phyloP scores from a whole-genome alignment of 768 basidiomycete genomes.

The Mycena sanguinolenta region DNA sequence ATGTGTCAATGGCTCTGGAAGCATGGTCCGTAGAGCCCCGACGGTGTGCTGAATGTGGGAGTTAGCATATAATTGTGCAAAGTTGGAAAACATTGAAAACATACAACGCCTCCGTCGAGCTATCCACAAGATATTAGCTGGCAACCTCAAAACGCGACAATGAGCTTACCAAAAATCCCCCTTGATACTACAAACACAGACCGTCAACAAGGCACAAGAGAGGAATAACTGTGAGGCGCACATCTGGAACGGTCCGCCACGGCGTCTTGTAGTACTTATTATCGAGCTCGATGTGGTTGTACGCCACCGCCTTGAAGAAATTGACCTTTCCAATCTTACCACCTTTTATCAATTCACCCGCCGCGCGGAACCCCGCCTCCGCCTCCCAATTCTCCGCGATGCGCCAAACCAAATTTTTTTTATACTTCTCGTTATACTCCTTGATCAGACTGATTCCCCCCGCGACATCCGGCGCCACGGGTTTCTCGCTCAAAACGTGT shows the following conservation, averaged over 20 bases:
- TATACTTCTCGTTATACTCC: slow-evolving; percentile 74
- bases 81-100: slow-evolving; percentile 41
- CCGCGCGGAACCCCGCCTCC: slow-evolving; percentile 68
- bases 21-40: slow-evolving; percentile 72
- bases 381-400: slow-evolving; percentile 85
- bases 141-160: slow-evolving; percentile 14
- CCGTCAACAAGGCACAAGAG: slow-evolving; percentile 10
- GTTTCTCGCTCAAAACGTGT: slow-evolving; percentile 92
- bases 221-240: slow-evolving; percentile 50
- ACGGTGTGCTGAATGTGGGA: slow-evolving; percentile 67
- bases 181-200: slow-evolving; percentile 69
- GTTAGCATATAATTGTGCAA: slow-evolving; percentile 6
- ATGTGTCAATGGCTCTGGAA: slow-evolving; percentile 64
- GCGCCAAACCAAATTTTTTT: slow-evolving; percentile 80
- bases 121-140: slow-evolving; percentile 43
- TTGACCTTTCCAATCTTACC: slow-evolving; percentile 81
- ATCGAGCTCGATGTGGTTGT: slow-evolving; percentile 69
- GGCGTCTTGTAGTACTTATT: slow-evolving; percentile 86
- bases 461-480: slow-evolving; percentile 79
- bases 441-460: slow-evolving; percentile 74
- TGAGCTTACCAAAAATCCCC: slow-evolving; percentile 81
- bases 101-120: slow-evolving; percentile 85
- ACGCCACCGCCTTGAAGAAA: slow-evolving; percentile 71
- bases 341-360: slow-evolving; percentile 61
- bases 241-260: slow-evolving; percentile 88